A percentile compares a stretch with the other conserved stretches of the same genome.
Evolutionary conservation across 2,329 filamentous ascomycete species (phyloP).

Genomic region (Pyricularia pennisetigena): DNA sequence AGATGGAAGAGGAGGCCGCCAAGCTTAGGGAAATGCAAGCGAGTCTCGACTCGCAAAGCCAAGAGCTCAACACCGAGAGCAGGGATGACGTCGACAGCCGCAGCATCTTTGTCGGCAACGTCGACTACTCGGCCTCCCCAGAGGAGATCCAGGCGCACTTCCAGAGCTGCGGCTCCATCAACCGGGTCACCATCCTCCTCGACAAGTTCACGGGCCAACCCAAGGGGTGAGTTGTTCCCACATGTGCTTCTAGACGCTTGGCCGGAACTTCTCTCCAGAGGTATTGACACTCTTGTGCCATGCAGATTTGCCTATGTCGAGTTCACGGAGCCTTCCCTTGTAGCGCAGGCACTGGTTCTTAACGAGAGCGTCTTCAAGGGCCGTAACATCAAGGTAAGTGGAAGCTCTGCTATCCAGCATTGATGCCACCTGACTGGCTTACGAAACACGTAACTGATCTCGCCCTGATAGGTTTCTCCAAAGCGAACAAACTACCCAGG

Average conservation of each 20-base stretch:
- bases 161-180: slow-evolving; percentile 94
- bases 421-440: neutral
- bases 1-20: slow-evolving; percentile 84
- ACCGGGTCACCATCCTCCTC: slow-evolving; percentile 91
- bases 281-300: neutral
- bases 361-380: slow-evolving; percentile 96
- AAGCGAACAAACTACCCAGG: slow-evolving; percentile 96
- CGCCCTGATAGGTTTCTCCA: slow-evolving; percentile 49
- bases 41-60: slow-evolving; percentile 72
- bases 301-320: slow-evolving; percentile 95
- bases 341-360: slow-evolving; percentile 85
- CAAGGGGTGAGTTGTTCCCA: slow-evolving; percentile 65
- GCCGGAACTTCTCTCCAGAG: neutral
- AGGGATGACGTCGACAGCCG: slow-evolving; percentile 92
- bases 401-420: neutral
- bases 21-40: slow-evolving; percentile 84
- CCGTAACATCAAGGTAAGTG: slow-evolving; percentile 67
- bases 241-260: slow-evolving; percentile 6
- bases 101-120: slow-evolving; percentile 97
- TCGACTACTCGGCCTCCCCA: slow-evolving; percentile 93
- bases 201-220: slow-evolving; percentile 99
- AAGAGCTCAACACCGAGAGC: slow-evolving; percentile 69
- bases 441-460: neutral
- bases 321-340: slow-evolving; percentile 87
- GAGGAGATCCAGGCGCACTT: slow-evolving; percentile 99